Evolutionary conservation across 371 early-diverging fungal species (phyloP), one percentile per base, ranked within the genome.

Genomic region (Rozella allomycis): DNA sequence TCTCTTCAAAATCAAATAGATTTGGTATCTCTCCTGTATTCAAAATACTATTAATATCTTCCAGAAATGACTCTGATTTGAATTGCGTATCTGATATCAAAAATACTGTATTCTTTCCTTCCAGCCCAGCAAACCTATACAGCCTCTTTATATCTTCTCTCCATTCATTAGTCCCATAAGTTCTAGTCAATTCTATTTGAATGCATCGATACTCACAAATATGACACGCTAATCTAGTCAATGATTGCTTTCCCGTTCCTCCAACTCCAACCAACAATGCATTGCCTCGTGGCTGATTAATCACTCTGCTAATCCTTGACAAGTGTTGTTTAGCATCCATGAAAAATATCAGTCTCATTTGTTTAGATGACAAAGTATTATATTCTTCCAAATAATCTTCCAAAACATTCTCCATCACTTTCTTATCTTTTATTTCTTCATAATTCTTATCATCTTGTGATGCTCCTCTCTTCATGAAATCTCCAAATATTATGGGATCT

Each of bases 331-430:
- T 51, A 18, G 63, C 63, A 26, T 62, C 59, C 43, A 53, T 39
- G 35, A 62, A 62, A 42, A 62, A 62, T 11, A 62, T 62, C 12
- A 62, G 43, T 1, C 59, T 26, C 5, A 54, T 45, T 19, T 62
- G 58, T 36, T 58, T 55, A 46, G 44, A 57, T 35, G 47, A 43
- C 4, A 58, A 56, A 3, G 59, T 59, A 34, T 62, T 62, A 40
- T 55, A 62, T 32, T 62, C 63, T 41, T 62, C 63, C 11, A 62
- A 45, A 32, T 58, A 62, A 35, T 62, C 63, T 35, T 62, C 63
- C 9, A 62, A 39, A 1, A 62, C 25, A 4, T 43, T 47, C 18
- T 45, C 54, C 42, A 62, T 34, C n/a, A 37, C 44, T 26, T 56
- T 59, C 43, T 53, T 48, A 39, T 62, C 63, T 4, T 48, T 35